Base-by-base conservation (phyloP, 2,329 filamentous ascomycete species). In the Fusarium camptoceras region DNA sequence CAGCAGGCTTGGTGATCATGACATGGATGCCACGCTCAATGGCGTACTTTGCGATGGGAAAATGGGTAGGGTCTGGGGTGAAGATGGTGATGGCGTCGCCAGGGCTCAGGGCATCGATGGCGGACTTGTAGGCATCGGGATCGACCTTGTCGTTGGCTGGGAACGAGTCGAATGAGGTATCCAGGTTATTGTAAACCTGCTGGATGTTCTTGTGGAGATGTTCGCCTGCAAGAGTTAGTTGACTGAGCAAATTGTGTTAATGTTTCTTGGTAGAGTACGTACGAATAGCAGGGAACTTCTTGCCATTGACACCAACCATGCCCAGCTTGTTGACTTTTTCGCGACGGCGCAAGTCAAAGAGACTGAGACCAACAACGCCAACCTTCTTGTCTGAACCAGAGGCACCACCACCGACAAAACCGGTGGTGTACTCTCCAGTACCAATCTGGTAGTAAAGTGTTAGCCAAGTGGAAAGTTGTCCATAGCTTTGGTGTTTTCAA, bases 371-470 rank as follows among this genome's bases (percentile, higher is more conserved):
- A 20, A 98, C 94, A 12, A 98, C 95, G 62, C 95, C 94, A 51
- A 98, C 92, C 81, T 98, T 98, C 85, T 98, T 98, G 86, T 98
- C 95, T 51, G 94, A 97, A 14, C 88, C 91, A 6, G 94, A 97
- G 54, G 90, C 91, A 64, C 91, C 92, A 65, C 90, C 91, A 61
- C 93, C 94, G 60, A 97, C 94, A 75, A 96, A 98, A 61, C 94
- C 94, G 44, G 95, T 98, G 75, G 95, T 98, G 86, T 98, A 98
- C 86, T 98, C 94, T 76, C 94, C 95, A 14, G 94, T 97, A 71
- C 94, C 94, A 63, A 97, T 88, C 92, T 91, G 65, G 24, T 30
- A 30, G n/a, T 18, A 20, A 11, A 7, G 55, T 53, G 55, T 70
- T 55, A 71, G 60, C 24, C 16, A 16, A 27, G 25, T 31, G 20